phyloP scores from a whole-genome alignment of 495 filamentous ascomycete genomes.

The Penicillium odoratum region DNA sequence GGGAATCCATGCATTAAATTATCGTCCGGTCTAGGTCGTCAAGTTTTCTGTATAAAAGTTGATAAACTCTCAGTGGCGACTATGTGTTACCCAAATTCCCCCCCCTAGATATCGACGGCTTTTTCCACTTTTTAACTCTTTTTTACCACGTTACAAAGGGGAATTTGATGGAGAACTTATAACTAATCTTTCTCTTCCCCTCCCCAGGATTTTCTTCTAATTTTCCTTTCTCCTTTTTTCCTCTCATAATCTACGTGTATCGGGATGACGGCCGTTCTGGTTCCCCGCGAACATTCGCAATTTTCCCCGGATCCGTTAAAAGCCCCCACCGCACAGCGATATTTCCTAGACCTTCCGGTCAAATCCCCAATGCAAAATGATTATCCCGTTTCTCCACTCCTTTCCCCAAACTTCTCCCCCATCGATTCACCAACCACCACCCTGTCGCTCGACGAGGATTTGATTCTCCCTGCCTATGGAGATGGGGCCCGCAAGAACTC shows the following conservation, averaged over 20 bases:
- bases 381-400: constrained; percentile 34
- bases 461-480: constrained; percentile 37
- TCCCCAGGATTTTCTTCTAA: no score
- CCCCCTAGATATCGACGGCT: no score
- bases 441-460: constrained; percentile 61
- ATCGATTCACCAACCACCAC: constrained; percentile 57
- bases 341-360: constrained; percentile 38
- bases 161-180: no score
- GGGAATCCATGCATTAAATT: background rate
- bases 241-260: background rate
- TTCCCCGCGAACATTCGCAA: constrained; percentile 35
- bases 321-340: constrained; percentile 45
- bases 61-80: background rate
- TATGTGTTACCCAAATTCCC: background rate
- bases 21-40: constrained; percentile 4
- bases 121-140: no score
- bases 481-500: constrained; percentile 13
- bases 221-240: background rate
- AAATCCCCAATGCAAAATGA: constrained; percentile 41
- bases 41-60: background rate
- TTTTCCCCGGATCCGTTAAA: constrained; percentile 42
- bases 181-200: background rate
- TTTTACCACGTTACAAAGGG: no score
- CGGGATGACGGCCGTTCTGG: constrained; percentile 49
- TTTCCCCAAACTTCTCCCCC: constrained; percentile 41